Evolutionary conservation across 2,329 filamentous ascomycete genomes (phyloP), one percentile per base, ranked within the genome.

Genomic region (Raffaelea arxii): DNA sequence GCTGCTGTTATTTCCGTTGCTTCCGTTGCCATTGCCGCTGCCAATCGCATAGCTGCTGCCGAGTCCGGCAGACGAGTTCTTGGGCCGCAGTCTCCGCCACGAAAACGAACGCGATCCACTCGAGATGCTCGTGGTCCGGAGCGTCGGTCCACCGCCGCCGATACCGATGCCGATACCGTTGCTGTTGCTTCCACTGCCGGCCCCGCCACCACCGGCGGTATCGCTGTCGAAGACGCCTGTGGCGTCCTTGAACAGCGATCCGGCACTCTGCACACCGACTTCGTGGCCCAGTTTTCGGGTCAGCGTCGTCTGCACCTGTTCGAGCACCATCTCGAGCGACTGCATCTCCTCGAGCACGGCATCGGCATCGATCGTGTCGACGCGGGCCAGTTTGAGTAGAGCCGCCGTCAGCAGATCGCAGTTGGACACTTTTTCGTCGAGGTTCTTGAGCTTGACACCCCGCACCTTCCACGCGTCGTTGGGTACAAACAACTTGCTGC

Each of bases 261-360:
- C 72, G 3, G 83, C 76, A 5, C 83, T 79, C 48, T 91, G 82
- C 3, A 90, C 79, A 11, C 92, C 92, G 11, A 98, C 92, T 54
- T 98, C 92, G 58, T 75, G 87, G n/a, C 92, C 91, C 4, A 98
- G 75, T 58, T 89, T 94, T 60, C 94, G 91, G 5, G 78, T 69
- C 37, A 97, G 69, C 4, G 76, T 73, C 1, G 72, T 67, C 62
- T 96, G 90, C 0, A 90, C 86, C 60, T 91, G 85, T 58, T 97
- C 91, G 25, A 98, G 73, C 25, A 96, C 77, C 32, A 74, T 73
- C 63, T 98, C 92, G 4, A 98, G 72, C 2, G 80, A 75, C 61
- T 97, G 89, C 83, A 98, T 92, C 63, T 98, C 92, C 56, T 94
- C 89, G 16, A 95, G 72, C 19, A 97, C 81, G 1, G 89, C 87